Percentiles rank a stretch among this genome's conserved stretches.
phyloP scores from a whole-genome alignment of 768 basidiomycete genomes.

The Naganishia friedmannii region DNA sequence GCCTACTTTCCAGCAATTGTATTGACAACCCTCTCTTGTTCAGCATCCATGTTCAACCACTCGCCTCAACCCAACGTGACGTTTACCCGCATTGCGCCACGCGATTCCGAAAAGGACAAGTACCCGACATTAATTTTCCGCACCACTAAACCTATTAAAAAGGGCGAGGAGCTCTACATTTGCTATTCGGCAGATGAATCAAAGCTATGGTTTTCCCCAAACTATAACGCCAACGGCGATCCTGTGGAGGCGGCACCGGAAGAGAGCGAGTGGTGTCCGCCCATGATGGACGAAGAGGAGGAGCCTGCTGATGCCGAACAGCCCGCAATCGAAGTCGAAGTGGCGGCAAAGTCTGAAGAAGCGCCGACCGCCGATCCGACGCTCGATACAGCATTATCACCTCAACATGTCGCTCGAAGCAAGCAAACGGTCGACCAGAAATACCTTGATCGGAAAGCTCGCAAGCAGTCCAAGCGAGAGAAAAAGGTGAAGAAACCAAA shows the following conservation, averaged over 20 bases:
- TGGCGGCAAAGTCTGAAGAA: not conserved
- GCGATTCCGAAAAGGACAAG: conserved; percentile 3
- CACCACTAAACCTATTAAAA: conserved; percentile 36
- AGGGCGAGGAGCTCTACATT: conserved; percentile 47
- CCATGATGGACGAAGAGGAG: conserved; percentile 9
- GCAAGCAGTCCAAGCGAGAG: conserved; percentile 15
- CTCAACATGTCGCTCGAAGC: not conserved
- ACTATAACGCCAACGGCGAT: not conserved
- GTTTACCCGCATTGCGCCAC: conserved; percentile 42
- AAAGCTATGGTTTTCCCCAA: conserved; percentile 48
- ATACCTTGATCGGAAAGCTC: conserved; percentile 13
- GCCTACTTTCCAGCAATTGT: not conserved
- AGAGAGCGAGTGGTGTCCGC: conserved; percentile 10
- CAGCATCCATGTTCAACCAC: conserved; percentile 48
- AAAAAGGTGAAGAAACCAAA: conserved; percentile 16
- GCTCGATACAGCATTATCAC: not conserved
- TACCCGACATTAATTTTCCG: conserved; percentile 38
- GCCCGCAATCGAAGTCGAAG: not conserved
- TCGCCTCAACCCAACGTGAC: conserved; percentile 50
- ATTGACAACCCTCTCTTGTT: not conserved
- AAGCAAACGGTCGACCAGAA: conserved; percentile 6
- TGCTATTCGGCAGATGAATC: conserved; percentile 49
- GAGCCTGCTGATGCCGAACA: not conserved
- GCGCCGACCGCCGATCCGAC: not conserved
- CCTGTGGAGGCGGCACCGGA: conserved; percentile 9